A percentile compares a stretch with the other conserved stretches of the same genome.
phyloP scores from a whole-genome alignment of 208 protist genomes.

The Trypanosoma cruzi region DNA sequence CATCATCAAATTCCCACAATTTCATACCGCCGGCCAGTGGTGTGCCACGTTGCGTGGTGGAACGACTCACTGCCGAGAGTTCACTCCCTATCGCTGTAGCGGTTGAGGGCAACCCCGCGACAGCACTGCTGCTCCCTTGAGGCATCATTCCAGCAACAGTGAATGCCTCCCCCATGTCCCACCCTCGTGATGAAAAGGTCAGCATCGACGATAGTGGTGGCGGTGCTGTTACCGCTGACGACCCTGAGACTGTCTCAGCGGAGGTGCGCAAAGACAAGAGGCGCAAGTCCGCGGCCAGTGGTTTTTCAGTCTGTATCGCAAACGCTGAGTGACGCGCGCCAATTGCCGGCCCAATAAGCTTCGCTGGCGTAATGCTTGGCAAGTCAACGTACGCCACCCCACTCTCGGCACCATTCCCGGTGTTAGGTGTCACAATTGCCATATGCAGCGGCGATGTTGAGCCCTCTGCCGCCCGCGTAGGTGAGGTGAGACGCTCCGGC shows the following conservation, averaged over 20 bases:
- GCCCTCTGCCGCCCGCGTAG: not conserved
- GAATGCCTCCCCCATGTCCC: not conserved
- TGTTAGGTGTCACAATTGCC: not conserved
- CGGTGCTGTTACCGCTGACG: not conserved
- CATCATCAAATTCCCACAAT: conserved; percentile 6
- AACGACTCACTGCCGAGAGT: not conserved
- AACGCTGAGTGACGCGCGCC: not conserved
- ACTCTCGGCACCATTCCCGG: not conserved
- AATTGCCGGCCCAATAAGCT: conserved; percentile 19
- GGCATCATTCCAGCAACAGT: not conserved
- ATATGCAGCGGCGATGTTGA: conserved; percentile 3
- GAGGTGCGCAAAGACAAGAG: conserved; percentile 27
- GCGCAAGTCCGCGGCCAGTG: conserved; percentile 19
- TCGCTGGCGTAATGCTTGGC: conserved; percentile 13
- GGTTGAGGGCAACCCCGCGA: not conserved
- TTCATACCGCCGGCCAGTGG: not conserved
- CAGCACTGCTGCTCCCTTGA: not conserved
- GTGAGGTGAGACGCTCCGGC: not conserved
- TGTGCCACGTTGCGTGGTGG: conserved; percentile 7
- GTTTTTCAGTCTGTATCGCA: conserved; percentile 6
- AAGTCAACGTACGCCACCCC: conserved; percentile 26
- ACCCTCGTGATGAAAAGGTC: not conserved
- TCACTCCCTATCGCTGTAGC: not conserved
- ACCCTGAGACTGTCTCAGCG: not conserved
- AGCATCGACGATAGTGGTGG: not conserved